These are phyloP conservation scores for Prunus persica DNA, from an alignment of 306 rosid genomes.

Conservation along the genomic window Prunus_persica_NCBIv2 NC_034013.1:16213001-16213500, in stretches of 20 bases:
- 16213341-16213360: background rate
- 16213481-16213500: background rate
- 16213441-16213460: conserved; percentile 7
- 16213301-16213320: background rate
- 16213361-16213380: background rate
- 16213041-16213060: conserved; percentile 28
- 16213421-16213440: conserved; percentile 7
- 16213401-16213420: conserved; percentile 3
- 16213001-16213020: conserved; percentile 34
- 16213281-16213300: background rate
- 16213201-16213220: conserved; percentile 3
- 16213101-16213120: conserved; percentile 27
- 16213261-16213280: no score
- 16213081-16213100: conserved; percentile 44
- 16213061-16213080: conserved; percentile 28
- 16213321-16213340: background rate
- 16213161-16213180: conserved; percentile 21
- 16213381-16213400: background rate
- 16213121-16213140: conserved; percentile 27
- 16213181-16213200: background rate
- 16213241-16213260: no score
- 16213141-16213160: conserved; percentile 32
- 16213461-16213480: background rate
- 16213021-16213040: conserved; percentile 29
- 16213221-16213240: background rate